Evolutionary conservation across 192 early-diverging fungal genomes (phyloP), one percentile per base, ranked within the genome.

Genomic region (Coemansia sp.): DNA sequence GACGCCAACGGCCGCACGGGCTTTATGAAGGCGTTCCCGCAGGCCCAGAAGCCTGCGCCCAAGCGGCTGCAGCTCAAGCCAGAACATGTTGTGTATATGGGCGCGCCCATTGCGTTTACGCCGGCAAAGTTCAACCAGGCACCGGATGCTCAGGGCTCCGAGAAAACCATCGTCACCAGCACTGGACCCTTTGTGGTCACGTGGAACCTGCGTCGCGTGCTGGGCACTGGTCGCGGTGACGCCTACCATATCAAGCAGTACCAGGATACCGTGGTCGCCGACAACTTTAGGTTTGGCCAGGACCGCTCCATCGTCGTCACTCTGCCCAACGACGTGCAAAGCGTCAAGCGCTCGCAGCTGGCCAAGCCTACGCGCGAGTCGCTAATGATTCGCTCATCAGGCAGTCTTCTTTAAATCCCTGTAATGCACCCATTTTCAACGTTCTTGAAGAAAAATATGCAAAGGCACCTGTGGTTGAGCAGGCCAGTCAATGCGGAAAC

Each of bases 171-270:
- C 65, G 88, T 98, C 38, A 93, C 95, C 1, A 90, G 89, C 45
- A 93, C 93, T 11, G 95, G 95, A 8, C 89, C 89, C 17, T 94
- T 87, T 75, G 92, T 96, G 29, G 87, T 98, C 52, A 90, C 91
- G 11, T 98, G 95, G 95, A 94, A 91, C 72, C 89, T 98, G 73
- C 81, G 87, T 12, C 80, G 88, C 5, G 90, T 91, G n/a, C 89
- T 90, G 74, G 74, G 79, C 41, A 92, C 91, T 8, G 87, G 91
- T 38, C 80, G 85, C 3, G 83, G 88, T 63, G 90, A 92, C 60
- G 74, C 74, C 14, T 98, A 98, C 75, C 84, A 85, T 11, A 95
- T 98, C 77, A 94, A 94, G 75, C 84, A 91, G 69, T 98, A 93
- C 56, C 61, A 80, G 2, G 90, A 93, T 41, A 68, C 80, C 10